Evolutionary conservation across 2,329 filamentous ascomycete genomes (phyloP).

Genomic region (Didymella lethalis): DNA sequence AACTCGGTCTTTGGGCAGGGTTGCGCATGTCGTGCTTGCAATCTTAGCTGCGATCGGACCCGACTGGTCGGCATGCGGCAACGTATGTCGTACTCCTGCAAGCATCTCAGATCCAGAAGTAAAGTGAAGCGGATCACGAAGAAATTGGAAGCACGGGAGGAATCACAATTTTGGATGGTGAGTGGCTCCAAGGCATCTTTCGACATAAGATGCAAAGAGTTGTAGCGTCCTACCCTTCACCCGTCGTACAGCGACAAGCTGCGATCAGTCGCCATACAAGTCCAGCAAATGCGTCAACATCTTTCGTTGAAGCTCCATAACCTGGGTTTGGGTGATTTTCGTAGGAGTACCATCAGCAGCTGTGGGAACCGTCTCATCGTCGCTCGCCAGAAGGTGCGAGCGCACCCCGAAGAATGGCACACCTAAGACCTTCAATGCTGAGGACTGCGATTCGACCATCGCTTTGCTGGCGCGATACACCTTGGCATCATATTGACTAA

Average conservation of each 20-base stretch:
- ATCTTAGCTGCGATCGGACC: not conserved
- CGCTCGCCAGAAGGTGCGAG: slow-evolving; percentile 34
- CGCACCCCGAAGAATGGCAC: slow-evolving; percentile 47
- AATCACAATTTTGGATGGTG: not conserved
- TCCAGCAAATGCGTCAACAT: slow-evolving; percentile 48
- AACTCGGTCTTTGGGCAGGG: not conserved
- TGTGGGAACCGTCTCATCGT: slow-evolving; percentile 25
- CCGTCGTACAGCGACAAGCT: not conserved
- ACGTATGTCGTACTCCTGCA: not conserved
- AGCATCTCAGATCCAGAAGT: not conserved
- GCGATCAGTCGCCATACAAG: slow-evolving; percentile 36
- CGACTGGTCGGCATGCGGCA: not conserved
- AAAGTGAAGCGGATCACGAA: not conserved
- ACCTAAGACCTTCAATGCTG: slow-evolving; percentile 63
- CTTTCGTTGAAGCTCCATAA: slow-evolving; percentile 45
- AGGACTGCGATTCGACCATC: slow-evolving; percentile 67
- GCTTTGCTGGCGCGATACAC: slow-evolving; percentile 66
- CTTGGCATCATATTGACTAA: slow-evolving; percentile 67
- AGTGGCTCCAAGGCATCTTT: not conserved
- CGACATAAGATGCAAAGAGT: not conserved
- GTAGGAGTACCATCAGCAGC: slow-evolving; percentile 8
- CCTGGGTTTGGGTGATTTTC: slow-evolving; percentile 39
- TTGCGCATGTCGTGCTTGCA: slow-evolving; percentile 4
- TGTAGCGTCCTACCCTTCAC: not conserved
- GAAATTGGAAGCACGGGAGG: too few species aligned